Percentiles rank a stretch among this genome's conserved stretches.
Conservation (phyloP, 164 flowering plant genomes). For the Berberis vulgaris region DNA sequence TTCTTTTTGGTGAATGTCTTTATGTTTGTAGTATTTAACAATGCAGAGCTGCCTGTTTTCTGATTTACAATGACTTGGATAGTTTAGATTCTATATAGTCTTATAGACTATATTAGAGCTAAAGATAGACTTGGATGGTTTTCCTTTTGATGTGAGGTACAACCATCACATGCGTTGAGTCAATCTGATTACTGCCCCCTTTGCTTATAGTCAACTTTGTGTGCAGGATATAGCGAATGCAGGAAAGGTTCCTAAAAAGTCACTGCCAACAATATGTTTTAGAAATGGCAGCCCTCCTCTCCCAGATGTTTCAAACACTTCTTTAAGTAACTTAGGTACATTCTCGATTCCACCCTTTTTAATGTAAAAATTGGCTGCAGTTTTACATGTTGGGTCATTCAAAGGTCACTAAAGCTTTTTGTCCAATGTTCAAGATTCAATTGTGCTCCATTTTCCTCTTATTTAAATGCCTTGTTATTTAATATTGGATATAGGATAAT, state of each 20-base stretch:
- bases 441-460: too few relatives aligned
- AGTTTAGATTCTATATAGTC: not conserved
- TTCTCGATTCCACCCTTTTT: not conserved
- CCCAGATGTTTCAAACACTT: constrained; percentile 47
- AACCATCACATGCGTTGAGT: too few relatives aligned
- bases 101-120: not conserved
- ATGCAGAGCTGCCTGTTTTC: too few relatives aligned
- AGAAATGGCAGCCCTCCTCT: constrained; percentile 83
- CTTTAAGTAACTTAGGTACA: constrained; percentile 38
- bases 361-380: not conserved
- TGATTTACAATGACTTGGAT: not conserved
- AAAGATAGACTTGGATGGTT: not conserved
- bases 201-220: constrained; percentile 6
- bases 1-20: not conserved
- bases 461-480: too few relatives aligned
- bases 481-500: too few relatives aligned
- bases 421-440: too few relatives aligned
- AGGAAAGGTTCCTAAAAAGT: constrained; percentile 25
- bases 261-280: constrained; percentile 57
- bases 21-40: not conserved
- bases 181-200: not conserved
- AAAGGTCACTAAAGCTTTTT: too few relatives aligned
- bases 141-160: not conserved
- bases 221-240: constrained; percentile 32
- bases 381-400: too few relatives aligned